Evolutionary conservation across 148 eudicot species (phyloP).

Genomic region (Vaccinium darrowii): DNA sequence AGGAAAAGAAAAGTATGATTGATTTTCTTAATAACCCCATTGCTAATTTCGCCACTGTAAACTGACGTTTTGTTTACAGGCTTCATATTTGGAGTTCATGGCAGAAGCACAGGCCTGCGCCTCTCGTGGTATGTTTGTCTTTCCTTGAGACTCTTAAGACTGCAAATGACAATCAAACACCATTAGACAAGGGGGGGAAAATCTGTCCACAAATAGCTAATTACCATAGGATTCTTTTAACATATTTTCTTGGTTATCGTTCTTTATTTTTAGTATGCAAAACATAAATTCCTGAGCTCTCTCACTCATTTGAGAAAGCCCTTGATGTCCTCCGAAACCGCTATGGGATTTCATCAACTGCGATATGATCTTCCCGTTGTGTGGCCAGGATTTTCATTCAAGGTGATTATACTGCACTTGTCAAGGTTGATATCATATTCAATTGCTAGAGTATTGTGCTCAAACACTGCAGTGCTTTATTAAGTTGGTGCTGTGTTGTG

Average conservation of each 20-base stretch:
- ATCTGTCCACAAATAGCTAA: not conserved
- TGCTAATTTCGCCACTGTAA: not conserved
- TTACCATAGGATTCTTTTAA: not conserved
- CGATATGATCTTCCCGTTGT: not conserved
- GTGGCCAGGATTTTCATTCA: not conserved
- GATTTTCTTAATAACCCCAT: slow-evolving; percentile 6
- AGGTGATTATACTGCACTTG: not conserved
- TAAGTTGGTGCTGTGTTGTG: not conserved
- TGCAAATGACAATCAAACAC: not conserved
- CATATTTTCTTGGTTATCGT: not conserved
- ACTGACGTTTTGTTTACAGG: slow-evolving; percentile 2
- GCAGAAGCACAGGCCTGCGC: slow-evolving; percentile 64
- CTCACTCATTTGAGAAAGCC: slow-evolving; percentile 58
- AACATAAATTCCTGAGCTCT: slow-evolving; percentile 65
- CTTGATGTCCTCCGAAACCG: slow-evolving; percentile 62
- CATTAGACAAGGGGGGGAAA: not conserved
- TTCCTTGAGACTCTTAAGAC: not conserved
- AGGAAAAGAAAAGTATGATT: not conserved
- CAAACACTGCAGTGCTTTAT: not conserved
- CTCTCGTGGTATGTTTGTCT: slow-evolving; percentile 56
- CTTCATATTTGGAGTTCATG: slow-evolving; percentile 45
- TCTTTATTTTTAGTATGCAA: slow-evolving; percentile 54
- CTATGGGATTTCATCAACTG: slow-evolving; percentile 49
- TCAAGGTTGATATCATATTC: not conserved
- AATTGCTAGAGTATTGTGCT: not conserved